phyloP scores from a whole-genome alignment of 345 rosid genomes.

The Heritiera littoralis region DNA sequence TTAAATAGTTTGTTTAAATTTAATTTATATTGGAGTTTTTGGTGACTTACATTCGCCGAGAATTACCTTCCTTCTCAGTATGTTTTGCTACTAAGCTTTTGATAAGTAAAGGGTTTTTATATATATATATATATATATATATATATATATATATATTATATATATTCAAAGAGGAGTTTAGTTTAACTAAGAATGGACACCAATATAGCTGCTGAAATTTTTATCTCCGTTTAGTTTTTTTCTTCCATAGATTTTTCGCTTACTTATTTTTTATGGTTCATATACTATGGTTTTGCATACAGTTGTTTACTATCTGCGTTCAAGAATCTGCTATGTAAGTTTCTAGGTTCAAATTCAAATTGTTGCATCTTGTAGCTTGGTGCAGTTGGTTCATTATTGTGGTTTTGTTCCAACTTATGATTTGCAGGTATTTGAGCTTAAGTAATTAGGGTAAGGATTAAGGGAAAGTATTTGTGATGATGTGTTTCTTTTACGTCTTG shows the following conservation, averaged over 20 bases:
- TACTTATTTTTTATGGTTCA: not conserved
- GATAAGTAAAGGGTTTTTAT: not conserved
- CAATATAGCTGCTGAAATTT: not conserved
- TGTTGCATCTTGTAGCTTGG: conserved; percentile 5
- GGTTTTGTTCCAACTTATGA: conserved; percentile 6
- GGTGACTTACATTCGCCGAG: conserved; percentile 12
- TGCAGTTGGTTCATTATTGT: not conserved
- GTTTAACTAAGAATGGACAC: not conserved
- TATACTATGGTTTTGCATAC: not conserved
- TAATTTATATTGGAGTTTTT: not conserved
- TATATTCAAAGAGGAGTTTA: not conserved
- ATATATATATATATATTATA: no score
- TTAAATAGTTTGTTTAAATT: not conserved
- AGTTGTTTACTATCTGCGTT: not conserved
- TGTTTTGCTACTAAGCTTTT: not conserved
- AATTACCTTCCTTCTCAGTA: not conserved
- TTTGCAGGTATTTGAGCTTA: conserved; percentile 8
- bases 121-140: no score
- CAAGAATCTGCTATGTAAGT: not conserved
- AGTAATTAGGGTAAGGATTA: not conserved
- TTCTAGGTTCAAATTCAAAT: not conserved
- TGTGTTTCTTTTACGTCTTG: not conserved
- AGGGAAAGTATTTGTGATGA: not conserved
- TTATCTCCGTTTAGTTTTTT: not conserved
- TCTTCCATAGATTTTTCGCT: not conserved